These are phyloP conservation scores for Zarea fungicola DNA, from an alignment of 2,329 filamentous ascomycete genomes.

Conservation along the genomic window DNA sequence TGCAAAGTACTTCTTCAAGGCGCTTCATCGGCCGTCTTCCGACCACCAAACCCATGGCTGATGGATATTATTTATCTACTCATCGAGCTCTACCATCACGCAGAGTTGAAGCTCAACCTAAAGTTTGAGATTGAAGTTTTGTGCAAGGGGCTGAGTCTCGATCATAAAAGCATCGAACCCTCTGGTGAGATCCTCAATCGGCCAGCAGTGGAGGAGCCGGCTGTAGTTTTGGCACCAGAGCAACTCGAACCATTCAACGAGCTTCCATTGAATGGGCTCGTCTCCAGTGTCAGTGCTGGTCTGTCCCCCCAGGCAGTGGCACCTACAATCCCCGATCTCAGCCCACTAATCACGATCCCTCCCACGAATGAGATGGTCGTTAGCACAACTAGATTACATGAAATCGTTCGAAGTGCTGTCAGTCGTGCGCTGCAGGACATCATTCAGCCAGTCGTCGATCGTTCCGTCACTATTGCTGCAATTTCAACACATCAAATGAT, in stretches of 20 bases:
- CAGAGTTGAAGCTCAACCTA: conserved; percentile 89
- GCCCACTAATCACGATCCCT: conserved; percentile 72
- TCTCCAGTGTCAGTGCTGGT: conserved; percentile 61
- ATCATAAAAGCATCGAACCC: conserved; percentile 86
- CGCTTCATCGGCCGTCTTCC: conserved; percentile 79
- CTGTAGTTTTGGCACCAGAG: conserved; percentile 58
- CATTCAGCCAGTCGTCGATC: conserved; percentile 93
- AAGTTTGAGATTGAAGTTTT: conserved; percentile 99
- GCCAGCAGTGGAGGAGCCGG: conserved; percentile 56
- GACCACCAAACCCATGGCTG: conserved; percentile 92
- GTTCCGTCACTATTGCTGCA: conserved; percentile 94
- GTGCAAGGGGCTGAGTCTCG: conserved; percentile 86
- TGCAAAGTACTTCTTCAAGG: conserved; percentile 92
- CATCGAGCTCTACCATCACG: conserved; percentile 88
- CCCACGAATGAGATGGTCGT: conserved; percentile 76
- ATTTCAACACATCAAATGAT: conserved; percentile 96
- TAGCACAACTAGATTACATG: conserved; percentile 59
- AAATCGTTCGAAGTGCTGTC: conserved; percentile 80
- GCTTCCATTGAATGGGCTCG: conserved; percentile 70
- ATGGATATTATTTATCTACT: conserved; percentile 93
- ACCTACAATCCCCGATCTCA: conserved; percentile 77
- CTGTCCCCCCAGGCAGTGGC: conserved; percentile 75
- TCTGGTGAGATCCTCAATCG: conserved; percentile 81
- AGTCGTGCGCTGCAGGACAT: conserved; percentile 92
- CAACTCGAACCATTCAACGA: conserved; percentile 78